Evolutionary conservation across 495 filamentous ascomycete genomes (phyloP).

Genomic region (Margaritispora aquatica): DNA sequence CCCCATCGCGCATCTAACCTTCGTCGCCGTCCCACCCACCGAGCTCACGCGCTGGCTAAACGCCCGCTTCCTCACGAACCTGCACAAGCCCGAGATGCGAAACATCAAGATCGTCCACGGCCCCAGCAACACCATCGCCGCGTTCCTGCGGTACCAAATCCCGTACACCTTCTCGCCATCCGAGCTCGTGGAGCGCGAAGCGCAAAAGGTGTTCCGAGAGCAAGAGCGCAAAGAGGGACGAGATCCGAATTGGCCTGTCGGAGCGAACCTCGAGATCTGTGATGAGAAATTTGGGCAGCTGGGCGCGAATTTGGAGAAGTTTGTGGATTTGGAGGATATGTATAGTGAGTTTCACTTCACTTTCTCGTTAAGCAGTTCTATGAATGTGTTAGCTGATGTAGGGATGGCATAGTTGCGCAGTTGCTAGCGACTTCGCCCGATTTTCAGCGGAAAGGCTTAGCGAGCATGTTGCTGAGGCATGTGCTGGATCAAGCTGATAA

Average conservation of each 20-base stretch:
- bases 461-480: slow-evolving; percentile 16
- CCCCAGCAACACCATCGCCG: slow-evolving; percentile 1
- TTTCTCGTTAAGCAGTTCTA: background rate
- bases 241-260: slow-evolving; percentile 15
- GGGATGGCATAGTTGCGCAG: slow-evolving; percentile 14
- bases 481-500: slow-evolving; percentile 16
- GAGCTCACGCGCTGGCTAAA: slow-evolving; percentile 12
- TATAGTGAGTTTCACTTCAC: slow-evolving; percentile 17
- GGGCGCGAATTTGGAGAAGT: slow-evolving; percentile 1
- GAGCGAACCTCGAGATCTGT: slow-evolving; percentile 18
- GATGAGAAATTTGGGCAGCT: slow-evolving; percentile 16
- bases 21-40: background rate
- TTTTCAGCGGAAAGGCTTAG: slow-evolving; percentile 21
- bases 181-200: slow-evolving; percentile 13
- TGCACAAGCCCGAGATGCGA: slow-evolving; percentile 11
- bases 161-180: slow-evolving; percentile 15
- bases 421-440: slow-evolving; percentile 11
- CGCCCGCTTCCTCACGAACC: background rate
- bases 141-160: slow-evolving; percentile 15
- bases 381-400: too few relatives aligned
- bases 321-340: slow-evolving; percentile 9
- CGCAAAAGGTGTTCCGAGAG: slow-evolving; percentile 4
- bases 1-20: background rate
- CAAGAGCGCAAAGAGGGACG: background rate
- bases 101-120: slow-evolving; percentile 18